A percentile compares a stretch with the other conserved stretches of the same genome.
These are phyloP conservation scores for Aschersonia sp. DNA, from an alignment of 2,329 filamentous ascomycete species.

Conservation along the genomic window DNA sequence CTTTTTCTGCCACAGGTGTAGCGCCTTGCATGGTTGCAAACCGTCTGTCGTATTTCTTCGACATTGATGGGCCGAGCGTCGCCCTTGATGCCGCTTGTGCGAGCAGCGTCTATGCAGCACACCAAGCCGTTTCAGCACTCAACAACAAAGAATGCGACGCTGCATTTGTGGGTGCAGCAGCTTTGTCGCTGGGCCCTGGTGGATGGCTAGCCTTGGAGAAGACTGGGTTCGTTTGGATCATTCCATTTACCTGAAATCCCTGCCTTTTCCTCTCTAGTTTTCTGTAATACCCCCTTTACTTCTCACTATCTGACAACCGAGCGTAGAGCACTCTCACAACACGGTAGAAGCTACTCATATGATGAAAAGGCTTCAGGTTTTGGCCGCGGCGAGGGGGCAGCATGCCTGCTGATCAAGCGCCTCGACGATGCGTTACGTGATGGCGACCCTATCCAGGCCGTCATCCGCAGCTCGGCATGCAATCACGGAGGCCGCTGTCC, in stretches of 20 bases:
- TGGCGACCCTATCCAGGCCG: slow-evolving; percentile 20
- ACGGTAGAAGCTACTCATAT: slow-evolving; percentile 17
- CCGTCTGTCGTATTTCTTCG: slow-evolving; percentile 9
- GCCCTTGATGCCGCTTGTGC: slow-evolving; percentile 26
- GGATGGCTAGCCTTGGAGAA: slow-evolving; percentile 6
- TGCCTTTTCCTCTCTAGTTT: too few relatives aligned
- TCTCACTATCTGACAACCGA: too few relatives aligned
- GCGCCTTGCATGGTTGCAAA: slow-evolving; percentile 6
- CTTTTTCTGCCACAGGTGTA: slow-evolving; percentile 3
- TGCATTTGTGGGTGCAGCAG: slow-evolving; percentile 5
- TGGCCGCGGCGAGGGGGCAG: slow-evolving; percentile 27
- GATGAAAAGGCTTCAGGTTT: slow-evolving; percentile 26
- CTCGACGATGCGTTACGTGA: slow-evolving; percentile 26
- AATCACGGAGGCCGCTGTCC: slow-evolving; percentile 4
- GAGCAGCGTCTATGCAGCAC: slow-evolving; percentile 17
- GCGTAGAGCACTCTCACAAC: slow-evolving; percentile 12
- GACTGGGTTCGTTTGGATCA: slow-evolving; percentile 1
- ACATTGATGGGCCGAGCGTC: slow-evolving; percentile 8
- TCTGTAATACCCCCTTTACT: too few relatives aligned
- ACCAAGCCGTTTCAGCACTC: slow-evolving; percentile 10
- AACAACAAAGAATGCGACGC: slow-evolving; percentile 3
- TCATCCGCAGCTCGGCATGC: slow-evolving; percentile 4
- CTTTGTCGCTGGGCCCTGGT: slow-evolving; percentile 6
- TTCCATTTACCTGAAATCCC: too few relatives aligned
- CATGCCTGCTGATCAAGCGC: slow-evolving; percentile 25